Evolutionary conservation across 352 stramenopile genomes (phyloP).

Genomic region (Phytopythium aichiense): DNA sequence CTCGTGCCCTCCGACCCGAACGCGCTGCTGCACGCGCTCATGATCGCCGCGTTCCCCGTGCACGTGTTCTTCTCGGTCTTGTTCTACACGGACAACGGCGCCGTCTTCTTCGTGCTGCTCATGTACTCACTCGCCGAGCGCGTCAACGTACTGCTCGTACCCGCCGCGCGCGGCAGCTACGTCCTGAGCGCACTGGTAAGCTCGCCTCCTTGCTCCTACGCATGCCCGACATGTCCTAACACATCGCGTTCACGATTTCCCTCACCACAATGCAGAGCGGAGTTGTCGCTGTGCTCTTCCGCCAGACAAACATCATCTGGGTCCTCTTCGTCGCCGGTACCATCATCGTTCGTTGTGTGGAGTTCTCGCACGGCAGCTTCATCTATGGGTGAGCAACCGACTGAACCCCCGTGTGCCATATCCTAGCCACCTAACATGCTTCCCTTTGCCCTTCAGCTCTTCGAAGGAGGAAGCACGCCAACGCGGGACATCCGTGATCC

Average conservation of each 20-base stretch:
- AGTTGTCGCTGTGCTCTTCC: constrained; percentile 73
- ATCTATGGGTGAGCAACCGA: constrained; percentile 60
- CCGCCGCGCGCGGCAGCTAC: constrained; percentile 31
- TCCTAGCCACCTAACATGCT: not conserved
- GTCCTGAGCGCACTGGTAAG: constrained; percentile 59
- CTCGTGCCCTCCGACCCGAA: constrained; percentile 41
- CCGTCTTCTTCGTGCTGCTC: constrained; percentile 86
- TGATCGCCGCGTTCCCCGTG: constrained; percentile 74
- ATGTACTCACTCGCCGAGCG: constrained; percentile 66
- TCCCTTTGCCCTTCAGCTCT: constrained; percentile 13
- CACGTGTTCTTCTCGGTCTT: constrained; percentile 88
- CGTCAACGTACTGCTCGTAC: constrained; percentile 40
- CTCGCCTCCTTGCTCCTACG: not conserved
- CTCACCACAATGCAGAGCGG: constrained; percentile 42
- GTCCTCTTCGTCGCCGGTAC: constrained; percentile 82
- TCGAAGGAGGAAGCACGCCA: constrained; percentile 27
- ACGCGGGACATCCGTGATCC: constrained; percentile 13
- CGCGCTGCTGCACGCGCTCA: constrained; percentile 55
- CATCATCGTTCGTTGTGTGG: constrained; percentile 60
- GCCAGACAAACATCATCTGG: constrained; percentile 92
- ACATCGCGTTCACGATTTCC: constrained; percentile 3
- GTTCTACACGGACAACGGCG: constrained; percentile 88
- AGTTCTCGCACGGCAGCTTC: constrained; percentile 53
- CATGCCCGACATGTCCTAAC: not conserved
- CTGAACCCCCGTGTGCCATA: not conserved